These are phyloP conservation scores for Pythium biforme DNA, from an alignment of 352 stramenopile species.

Conservation along the genomic window DNA sequence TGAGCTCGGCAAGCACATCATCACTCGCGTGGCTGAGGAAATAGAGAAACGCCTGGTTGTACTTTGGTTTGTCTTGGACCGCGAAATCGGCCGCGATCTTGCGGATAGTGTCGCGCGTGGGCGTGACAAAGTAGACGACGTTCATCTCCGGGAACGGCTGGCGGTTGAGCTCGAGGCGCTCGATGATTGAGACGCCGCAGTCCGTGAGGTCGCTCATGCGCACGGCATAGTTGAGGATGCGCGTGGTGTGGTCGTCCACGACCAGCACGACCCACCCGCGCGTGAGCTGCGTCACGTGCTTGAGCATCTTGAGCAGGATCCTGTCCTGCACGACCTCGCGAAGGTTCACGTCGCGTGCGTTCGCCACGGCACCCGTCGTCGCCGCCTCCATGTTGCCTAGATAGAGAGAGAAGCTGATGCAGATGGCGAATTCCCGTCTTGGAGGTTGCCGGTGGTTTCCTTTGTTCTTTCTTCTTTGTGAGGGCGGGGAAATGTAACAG, in stretches of 20 bases:
- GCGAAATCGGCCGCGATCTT: slow-evolving; percentile 86
- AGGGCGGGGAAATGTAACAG: slow-evolving; percentile 7
- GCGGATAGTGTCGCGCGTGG: slow-evolving; percentile 81
- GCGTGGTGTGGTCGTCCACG: slow-evolving; percentile 92
- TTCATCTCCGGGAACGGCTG: slow-evolving; percentile 97
- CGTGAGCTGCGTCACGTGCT: slow-evolving; percentile 73
- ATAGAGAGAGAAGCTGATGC: not conserved
- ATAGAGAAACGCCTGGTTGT: slow-evolving; percentile 92
- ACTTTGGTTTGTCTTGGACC: slow-evolving; percentile 84
- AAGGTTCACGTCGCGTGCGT: slow-evolving; percentile 60
- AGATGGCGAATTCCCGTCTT: not conserved
- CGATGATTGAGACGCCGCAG: slow-evolving; percentile 94
- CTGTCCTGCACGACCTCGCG: slow-evolving; percentile 81
- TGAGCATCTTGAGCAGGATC: slow-evolving; percentile 80
- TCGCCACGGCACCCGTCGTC: slow-evolving; percentile 32
- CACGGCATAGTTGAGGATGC: slow-evolving; percentile 92
- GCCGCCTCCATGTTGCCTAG: slow-evolving; percentile 20
- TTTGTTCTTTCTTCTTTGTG: too few relatives aligned
- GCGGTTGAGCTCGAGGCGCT: slow-evolving; percentile 93
- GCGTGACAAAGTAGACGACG: slow-evolving; percentile 94
- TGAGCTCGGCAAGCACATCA: slow-evolving; percentile 81
- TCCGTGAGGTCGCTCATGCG: slow-evolving; percentile 99
- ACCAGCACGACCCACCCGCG: slow-evolving; percentile 92
- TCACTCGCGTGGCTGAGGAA: slow-evolving; percentile 90
- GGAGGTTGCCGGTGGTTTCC: too few relatives aligned